Base-by-base conservation (phyloP, 2,329 filamentous ascomycete species). In the Aspergillus ibericus region DNA sequence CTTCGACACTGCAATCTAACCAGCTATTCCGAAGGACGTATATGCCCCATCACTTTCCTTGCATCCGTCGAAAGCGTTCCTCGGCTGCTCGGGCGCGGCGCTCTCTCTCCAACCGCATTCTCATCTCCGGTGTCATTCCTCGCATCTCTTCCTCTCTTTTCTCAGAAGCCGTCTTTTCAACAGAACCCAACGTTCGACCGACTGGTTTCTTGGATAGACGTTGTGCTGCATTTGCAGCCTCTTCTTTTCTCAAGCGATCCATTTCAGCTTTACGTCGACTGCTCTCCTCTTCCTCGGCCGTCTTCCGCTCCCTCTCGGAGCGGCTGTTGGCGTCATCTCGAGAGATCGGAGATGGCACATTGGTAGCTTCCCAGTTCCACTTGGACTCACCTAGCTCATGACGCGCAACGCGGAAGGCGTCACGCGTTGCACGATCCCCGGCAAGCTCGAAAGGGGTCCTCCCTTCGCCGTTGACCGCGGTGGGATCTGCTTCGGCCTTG, bases 61-160 rank as follows among this genome's bases (percentile, higher is more conserved):
- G 83, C 83, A 92, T 81, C 68, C 83, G 82, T 76, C 83, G 87
- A 59, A 97, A 82, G 70, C 93, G 86, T 78, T 93, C 93, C 77
- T 98, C 95, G 0, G 93, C 93, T 8, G 95, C 95, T 68, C 93
- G 86, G 4, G 95, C 95, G 70, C 93, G 88, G 67, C 92, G 82
- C 77, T 99, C 95, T 66, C 95, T 82, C 74, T 98, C 95, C 55
- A 98, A 75, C 72, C 85, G 86, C 84, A 88, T 85, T 72, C 87
- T 85, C 85, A 95, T 93, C 77, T 98, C 93, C 0, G 91, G 88
- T 42, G 91, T 96, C 78, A 98, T 81, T 0, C 93, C 93, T 63
- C 91, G 85, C 50, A 84, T 84, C 74, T 97, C 92, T 70, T 96
- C 92, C 70, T 93, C 90, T 63, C 92, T 84, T 70, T 84, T 86